These are phyloP conservation scores for Corymbia citriodora DNA, from an alignment of 441 rosid species.

Conservation along the genomic window DNA sequence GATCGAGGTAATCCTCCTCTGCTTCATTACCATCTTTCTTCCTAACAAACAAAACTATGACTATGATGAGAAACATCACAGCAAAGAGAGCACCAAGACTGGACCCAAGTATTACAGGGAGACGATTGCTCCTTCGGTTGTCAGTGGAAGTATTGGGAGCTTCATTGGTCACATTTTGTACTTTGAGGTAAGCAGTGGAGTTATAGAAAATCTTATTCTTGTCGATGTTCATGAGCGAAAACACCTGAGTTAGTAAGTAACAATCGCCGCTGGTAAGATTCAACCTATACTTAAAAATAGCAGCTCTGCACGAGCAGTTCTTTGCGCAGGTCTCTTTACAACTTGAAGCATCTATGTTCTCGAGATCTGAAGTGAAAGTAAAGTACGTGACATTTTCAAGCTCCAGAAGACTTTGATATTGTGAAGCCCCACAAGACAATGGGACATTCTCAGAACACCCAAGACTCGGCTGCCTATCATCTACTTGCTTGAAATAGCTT, in stretches of 20 bases:
- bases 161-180: neutral
- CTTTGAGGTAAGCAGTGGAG: neutral
- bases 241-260: neutral
- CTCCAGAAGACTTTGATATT: neutral
- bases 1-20: neutral
- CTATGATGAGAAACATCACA: neutral
- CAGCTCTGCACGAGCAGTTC: neutral
- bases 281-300: rapidly evolving
- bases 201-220: neutral
- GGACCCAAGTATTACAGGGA: neutral
- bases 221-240: neutral
- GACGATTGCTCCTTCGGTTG: neutral
- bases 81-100: neutral
- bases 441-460: neutral
- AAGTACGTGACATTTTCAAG: neutral
- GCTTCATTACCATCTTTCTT: neutral
- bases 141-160: neutral
- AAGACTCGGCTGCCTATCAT: neutral
- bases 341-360: neutral
- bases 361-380: neutral
- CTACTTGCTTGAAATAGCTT: neutral
- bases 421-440: neutral
- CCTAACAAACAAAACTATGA: neutral
- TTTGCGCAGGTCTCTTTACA: neutral
- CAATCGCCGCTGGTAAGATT: neutral